These are phyloP conservation scores for Pyrenophora graminea DNA, from an alignment of 2,329 filamentous ascomycete genomes.

Conservation along the genomic window DNA sequence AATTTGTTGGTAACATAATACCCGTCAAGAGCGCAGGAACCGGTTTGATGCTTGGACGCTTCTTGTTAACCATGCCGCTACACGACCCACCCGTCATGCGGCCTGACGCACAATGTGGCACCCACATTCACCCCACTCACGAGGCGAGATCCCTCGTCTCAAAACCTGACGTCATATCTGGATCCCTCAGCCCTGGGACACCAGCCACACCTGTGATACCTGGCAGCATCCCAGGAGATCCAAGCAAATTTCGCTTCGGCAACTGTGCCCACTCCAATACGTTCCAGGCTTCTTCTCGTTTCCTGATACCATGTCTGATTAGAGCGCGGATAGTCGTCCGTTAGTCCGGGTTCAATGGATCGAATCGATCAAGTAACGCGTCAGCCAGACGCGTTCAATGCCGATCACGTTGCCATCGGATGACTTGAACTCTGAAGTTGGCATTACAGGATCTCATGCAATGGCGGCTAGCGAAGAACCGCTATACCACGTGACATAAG, in stretches of 20 bases:
- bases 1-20: slow-evolving; percentile 43
- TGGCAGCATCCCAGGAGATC: neutral
- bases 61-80: slow-evolving; percentile 36
- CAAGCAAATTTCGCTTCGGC: slow-evolving; percentile 1
- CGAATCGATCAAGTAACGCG: slow-evolving; percentile 8
- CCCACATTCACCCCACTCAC: slow-evolving; percentile 31
- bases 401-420: slow-evolving; percentile 4
- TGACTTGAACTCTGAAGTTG: neutral
- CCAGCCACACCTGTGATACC: neutral
- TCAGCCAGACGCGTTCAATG: slow-evolving; percentile 10
- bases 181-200: slow-evolving; percentile 6
- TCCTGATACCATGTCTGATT: slow-evolving; percentile 4
- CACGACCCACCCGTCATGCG: slow-evolving; percentile 45
- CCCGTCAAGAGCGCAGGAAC: slow-evolving; percentile 35
- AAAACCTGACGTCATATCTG: slow-evolving; percentile 43
- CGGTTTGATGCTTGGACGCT: slow-evolving; percentile 41
- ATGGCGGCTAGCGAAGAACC: neutral
- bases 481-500: neutral
- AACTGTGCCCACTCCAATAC: slow-evolving; percentile 3
- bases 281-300: slow-evolving; percentile 8
- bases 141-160: slow-evolving; percentile 19
- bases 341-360: slow-evolving; percentile 1
- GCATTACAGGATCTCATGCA: neutral
- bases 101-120: slow-evolving; percentile 45
- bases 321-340: neutral